These are phyloP conservation scores for Penicillium samsonianum DNA, from an alignment of 495 filamentous ascomycete genomes.

Conservation along the genomic window DNA sequence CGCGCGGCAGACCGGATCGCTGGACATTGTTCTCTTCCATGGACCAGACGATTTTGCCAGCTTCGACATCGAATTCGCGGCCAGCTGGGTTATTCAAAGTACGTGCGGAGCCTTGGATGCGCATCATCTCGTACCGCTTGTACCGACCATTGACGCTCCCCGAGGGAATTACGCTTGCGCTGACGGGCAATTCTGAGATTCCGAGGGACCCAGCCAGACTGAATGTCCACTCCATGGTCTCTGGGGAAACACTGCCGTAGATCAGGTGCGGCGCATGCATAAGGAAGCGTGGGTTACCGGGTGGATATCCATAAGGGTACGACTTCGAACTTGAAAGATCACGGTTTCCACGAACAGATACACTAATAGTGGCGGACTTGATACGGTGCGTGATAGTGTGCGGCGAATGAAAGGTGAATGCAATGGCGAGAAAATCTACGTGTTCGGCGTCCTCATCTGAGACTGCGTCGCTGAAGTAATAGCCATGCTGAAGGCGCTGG, in stretches of 20 bases:
- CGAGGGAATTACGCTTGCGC: conserved; percentile 46
- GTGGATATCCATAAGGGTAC: conserved; percentile 14
- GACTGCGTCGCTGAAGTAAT: conserved; percentile 43
- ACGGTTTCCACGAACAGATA: conserved; percentile 31
- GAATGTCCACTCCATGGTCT: conserved; percentile 55
- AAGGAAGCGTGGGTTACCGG: conserved; percentile 45
- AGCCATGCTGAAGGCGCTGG: conserved; percentile 54
- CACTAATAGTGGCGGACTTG: conserved; percentile 49
- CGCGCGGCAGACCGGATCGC: conserved; percentile 52
- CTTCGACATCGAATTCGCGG: conserved; percentile 40
- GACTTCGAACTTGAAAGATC: conserved; percentile 10
- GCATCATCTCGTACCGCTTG: conserved; percentile 55
- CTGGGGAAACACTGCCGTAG: conserved; percentile 53
- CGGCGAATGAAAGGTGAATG: conserved; percentile 52
- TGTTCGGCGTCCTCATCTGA: conserved; percentile 44
- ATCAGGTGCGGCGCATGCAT: conserved; percentile 56
- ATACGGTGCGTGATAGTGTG: conserved; percentile 47
- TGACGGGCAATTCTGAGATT: conserved; percentile 45
- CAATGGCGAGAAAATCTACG: conserved; percentile 54
- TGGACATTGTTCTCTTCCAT: conserved; percentile 54
- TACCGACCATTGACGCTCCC: conserved; percentile 43
- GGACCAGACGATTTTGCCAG: conserved; percentile 53
- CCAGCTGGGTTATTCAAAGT: conserved; percentile 39
- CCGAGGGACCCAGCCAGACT: conserved; percentile 51
- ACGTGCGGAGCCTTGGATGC: conserved; percentile 53